Evolutionary conservation across 257 asterid species (phyloP).

Genomic region (Agastache rugosa): DNA sequence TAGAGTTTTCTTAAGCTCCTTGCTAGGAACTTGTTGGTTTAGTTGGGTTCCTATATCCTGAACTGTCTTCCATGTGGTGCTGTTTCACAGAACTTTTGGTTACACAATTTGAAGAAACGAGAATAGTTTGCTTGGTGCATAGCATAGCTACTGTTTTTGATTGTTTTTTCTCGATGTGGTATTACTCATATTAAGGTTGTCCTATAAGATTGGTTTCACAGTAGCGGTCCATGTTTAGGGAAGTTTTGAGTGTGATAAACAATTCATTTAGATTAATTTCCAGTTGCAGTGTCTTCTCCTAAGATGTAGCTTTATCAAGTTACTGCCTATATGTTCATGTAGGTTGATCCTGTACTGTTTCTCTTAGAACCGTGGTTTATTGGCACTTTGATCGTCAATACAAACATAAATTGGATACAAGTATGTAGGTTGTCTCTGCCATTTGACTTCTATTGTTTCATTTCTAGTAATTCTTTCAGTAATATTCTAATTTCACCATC

Average conservation of each 20-base stretch:
- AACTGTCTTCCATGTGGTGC: background rate
- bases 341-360: slow-evolving; percentile 1
- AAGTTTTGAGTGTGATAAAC: too few relatives aligned
- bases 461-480: background rate
- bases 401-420: too few relatives aligned
- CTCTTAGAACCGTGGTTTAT: background rate
- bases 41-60: background rate
- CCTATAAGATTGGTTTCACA: too few relatives aligned
- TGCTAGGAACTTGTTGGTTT: too few relatives aligned
- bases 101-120: too few relatives aligned
- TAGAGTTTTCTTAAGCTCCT: background rate
- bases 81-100: background rate
- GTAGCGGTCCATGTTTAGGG: too few relatives aligned
- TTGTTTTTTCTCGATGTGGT: too few relatives aligned
- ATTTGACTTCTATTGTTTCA: background rate
- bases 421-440: background rate
- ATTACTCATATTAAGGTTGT: too few relatives aligned
- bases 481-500: background rate
- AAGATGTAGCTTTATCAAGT: background rate
- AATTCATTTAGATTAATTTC: background rate
- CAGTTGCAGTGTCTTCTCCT: slow-evolving; percentile 5
- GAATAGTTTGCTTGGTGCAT: too few relatives aligned
- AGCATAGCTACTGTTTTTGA: too few relatives aligned
- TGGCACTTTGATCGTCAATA: too few relatives aligned
- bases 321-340: background rate